A percentile compares a stretch with the other conserved stretches of the same genome.
Evolutionary conservation across 768 basidiomycete species (phyloP).

Genomic region (Lentinula boryana): DNA sequence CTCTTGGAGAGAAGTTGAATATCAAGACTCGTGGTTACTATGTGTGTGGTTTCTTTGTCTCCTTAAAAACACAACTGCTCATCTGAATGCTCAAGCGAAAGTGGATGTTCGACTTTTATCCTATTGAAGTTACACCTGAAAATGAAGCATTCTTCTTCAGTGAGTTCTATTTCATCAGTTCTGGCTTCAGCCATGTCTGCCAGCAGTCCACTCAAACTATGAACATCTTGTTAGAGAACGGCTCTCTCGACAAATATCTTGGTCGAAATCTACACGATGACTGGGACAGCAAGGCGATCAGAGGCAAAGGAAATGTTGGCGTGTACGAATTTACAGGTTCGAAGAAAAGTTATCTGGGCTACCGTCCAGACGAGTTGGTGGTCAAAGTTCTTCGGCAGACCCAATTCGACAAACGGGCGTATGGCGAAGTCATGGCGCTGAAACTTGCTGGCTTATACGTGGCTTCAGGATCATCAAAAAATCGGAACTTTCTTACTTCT

Average conservation of each 20-base stretch:
- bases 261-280: neutral
- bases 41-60: no score
- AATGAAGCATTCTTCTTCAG: neutral
- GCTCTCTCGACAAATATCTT: neutral
- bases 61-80: neutral
- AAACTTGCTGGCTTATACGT: neutral
- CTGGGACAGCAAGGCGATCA: neutral
- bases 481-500: no score
- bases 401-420: neutral
- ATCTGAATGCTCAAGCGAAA: neutral
- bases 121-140: neutral
- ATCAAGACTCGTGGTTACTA: no score
- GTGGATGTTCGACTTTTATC: neutral
- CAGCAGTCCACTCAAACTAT: no score
- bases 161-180: neutral
- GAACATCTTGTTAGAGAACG: no score
- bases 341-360: neutral
- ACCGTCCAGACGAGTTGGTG: neutral
- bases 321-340: neutral
- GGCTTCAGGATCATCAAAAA: neutral
- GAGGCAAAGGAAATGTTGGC: neutral
- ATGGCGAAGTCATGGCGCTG: neutral
- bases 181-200: no score
- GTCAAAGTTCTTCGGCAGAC: no score
- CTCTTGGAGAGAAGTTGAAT: no score